Evolutionary conservation across 2,329 filamentous ascomycete genomes (phyloP).

Genomic region (Fusarium beomiforme): DNA sequence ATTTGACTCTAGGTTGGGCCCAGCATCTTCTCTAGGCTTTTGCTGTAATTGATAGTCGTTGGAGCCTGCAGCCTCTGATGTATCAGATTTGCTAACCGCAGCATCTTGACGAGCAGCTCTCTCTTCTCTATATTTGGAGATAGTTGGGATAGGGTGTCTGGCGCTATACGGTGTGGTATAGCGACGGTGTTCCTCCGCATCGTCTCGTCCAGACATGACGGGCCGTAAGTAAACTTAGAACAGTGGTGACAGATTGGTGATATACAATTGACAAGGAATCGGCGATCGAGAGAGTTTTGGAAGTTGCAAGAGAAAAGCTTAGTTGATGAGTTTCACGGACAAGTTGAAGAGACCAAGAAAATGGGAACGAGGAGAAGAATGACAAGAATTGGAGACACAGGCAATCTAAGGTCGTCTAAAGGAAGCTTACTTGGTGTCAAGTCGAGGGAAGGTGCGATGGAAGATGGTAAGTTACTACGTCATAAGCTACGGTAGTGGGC

Average conservation of each 20-base stretch:
- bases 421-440: background rate
- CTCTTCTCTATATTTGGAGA: conserved; percentile 60
- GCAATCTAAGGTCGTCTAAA: background rate
- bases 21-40: conserved; percentile 20
- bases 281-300: background rate
- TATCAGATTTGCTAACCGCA: conserved; percentile 46
- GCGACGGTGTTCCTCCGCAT: conserved; percentile 51
- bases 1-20: conserved; percentile 16
- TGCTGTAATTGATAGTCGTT: conserved; percentile 24
- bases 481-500: conserved; percentile 31
- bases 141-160: conserved; percentile 58
- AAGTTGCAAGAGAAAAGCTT: conserved; percentile 13
- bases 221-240: background rate
- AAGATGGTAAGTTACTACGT: conserved; percentile 38
- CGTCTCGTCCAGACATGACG: conserved; percentile 50
- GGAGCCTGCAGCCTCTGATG: background rate
- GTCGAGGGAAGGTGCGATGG: conserved; percentile 14
- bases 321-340: background rate
- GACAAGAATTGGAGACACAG: background rate
- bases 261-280: background rate
- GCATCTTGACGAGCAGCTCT: conserved; percentile 56
- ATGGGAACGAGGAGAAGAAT: background rate
- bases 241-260: background rate
- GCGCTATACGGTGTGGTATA: conserved; percentile 55
- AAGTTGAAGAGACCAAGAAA: background rate